Percentiles rank a stretch among this genome's conserved stretches.
phyloP scores from a whole-genome alignment of 2,329 filamentous ascomycete genomes.

The Biscogniauxia sp. region DNA sequence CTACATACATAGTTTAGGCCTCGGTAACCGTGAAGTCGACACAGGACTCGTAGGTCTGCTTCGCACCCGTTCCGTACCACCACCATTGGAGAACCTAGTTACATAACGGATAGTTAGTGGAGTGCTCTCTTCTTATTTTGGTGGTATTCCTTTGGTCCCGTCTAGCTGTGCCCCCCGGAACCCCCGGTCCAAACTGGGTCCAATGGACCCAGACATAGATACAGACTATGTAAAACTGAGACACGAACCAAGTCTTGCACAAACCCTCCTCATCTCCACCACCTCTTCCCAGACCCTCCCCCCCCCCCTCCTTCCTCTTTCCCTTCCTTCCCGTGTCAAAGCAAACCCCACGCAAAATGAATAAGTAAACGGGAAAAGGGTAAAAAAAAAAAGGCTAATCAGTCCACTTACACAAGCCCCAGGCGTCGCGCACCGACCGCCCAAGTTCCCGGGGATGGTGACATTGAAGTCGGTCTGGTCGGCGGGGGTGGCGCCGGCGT shows the following conservation, averaged over 20 bases:
- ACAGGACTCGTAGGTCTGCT: conserved; percentile 31
- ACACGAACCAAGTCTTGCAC: too few relatives aligned
- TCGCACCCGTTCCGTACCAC: conserved; percentile 32
- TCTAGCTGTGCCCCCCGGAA: not conserved
- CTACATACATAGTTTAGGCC: conserved; percentile 2
- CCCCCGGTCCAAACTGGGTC: not conserved
- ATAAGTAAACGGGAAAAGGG: not conserved
- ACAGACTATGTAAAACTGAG: not conserved
- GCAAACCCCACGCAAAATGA: too few relatives aligned
- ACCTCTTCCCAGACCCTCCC: too few relatives aligned
- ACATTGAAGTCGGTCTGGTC: conserved; percentile 31
- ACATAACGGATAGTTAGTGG: conserved; percentile 1
- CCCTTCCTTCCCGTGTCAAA: too few relatives aligned
- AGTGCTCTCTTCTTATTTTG: not conserved
- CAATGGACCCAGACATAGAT: not conserved
- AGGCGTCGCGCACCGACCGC: conserved; percentile 23
- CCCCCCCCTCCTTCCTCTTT: too few relatives aligned
- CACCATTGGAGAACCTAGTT: conserved; percentile 31
- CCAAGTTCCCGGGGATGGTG: conserved; percentile 27
- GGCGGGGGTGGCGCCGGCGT: conserved; percentile 24
- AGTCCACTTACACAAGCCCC: conserved; percentile 29
- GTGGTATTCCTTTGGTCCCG: not conserved
- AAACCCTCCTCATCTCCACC: too few relatives aligned
- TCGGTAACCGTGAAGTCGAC: conserved; percentile 28
- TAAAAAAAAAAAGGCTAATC: not conserved